Evolutionary conservation across 768 basidiomycete genomes (phyloP).

Genomic region (Phanerochaete carnosa): DNA sequence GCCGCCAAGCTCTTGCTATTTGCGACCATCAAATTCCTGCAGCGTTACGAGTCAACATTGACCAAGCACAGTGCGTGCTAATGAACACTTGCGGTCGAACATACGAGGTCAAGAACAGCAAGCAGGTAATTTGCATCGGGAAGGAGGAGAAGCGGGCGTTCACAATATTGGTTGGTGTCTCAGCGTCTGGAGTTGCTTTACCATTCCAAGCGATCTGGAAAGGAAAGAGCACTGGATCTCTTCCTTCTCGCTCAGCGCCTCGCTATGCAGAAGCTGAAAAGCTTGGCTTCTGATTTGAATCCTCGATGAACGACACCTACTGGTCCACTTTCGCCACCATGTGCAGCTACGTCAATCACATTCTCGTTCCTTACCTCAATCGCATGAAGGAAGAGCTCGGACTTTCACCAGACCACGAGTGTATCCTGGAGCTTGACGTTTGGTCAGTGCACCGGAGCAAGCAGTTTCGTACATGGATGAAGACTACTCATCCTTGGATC

Average conservation of each 20-base stretch:
- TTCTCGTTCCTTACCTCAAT: constrained; percentile 30
- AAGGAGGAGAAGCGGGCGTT: constrained; percentile 41
- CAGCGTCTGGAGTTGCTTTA: constrained; percentile 28
- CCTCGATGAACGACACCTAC: constrained; percentile 22
- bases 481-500: constrained; percentile 17
- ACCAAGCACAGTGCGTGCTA: constrained; percentile 34
- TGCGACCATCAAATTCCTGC: constrained; percentile 25
- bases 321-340: constrained; percentile 26
- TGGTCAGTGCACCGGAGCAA: constrained; percentile 36
- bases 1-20: constrained; percentile 25
- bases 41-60: constrained; percentile 29
- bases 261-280: neutral
- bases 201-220: constrained; percentile 37
- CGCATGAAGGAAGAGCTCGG: constrained; percentile 12
- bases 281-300: constrained; percentile 20
- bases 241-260: constrained; percentile 20
- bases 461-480: constrained; percentile 35
- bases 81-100: constrained; percentile 25
- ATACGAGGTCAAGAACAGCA: constrained; percentile 25
- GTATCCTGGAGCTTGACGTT: constrained; percentile 30
- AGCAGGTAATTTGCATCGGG: constrained; percentile 34
- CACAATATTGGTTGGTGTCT: constrained; percentile 32
- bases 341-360: constrained; percentile 26
- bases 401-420: constrained; percentile 19
- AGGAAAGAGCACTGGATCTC: constrained; percentile 25